Evolutionary conservation across 768 basidiomycete species (phyloP).

Genomic region (Austroboletus festivus): DNA sequence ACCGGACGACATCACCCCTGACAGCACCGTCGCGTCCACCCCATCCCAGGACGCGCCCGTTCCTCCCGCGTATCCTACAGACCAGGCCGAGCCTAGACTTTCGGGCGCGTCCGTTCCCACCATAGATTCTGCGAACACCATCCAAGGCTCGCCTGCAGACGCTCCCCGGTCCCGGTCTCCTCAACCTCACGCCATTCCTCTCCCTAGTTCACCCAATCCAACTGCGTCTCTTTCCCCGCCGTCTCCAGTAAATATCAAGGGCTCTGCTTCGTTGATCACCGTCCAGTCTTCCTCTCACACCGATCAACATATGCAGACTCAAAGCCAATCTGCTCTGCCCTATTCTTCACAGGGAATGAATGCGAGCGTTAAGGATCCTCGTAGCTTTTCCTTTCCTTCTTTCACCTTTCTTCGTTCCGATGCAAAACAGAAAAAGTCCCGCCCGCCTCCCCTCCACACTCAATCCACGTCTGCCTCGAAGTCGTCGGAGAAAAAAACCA

Average conservation of each 20-base stretch:
- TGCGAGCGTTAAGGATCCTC: constrained; percentile 24
- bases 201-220: constrained; percentile 19
- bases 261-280: constrained; percentile 6
- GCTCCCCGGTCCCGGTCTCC: neutral
- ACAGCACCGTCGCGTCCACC: neutral
- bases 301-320: constrained; percentile 20
- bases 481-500: constrained; percentile 41
- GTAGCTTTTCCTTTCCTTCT: constrained; percentile 51
- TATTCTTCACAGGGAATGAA: constrained; percentile 14
- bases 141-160: constrained; percentile 14
- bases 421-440: constrained; percentile 26
- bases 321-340: constrained; percentile 28
- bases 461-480: constrained; percentile 34
- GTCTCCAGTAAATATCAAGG: constrained; percentile 4
- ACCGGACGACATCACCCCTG: neutral
- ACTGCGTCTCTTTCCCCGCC: constrained; percentile 21
- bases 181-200: constrained; percentile 5
- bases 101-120: constrained; percentile 22
- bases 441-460: constrained; percentile 9
- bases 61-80: neutral
- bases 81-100: constrained; percentile 8
- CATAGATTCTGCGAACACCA: constrained; percentile 22
- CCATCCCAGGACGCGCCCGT: constrained; percentile 1
- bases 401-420: constrained; percentile 40
- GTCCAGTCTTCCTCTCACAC: constrained; percentile 16